Evolutionary conservation across 805 yeast species (phyloP), one percentile per base, ranked within the genome.

Genomic region (Pichia scutulata): DNA sequence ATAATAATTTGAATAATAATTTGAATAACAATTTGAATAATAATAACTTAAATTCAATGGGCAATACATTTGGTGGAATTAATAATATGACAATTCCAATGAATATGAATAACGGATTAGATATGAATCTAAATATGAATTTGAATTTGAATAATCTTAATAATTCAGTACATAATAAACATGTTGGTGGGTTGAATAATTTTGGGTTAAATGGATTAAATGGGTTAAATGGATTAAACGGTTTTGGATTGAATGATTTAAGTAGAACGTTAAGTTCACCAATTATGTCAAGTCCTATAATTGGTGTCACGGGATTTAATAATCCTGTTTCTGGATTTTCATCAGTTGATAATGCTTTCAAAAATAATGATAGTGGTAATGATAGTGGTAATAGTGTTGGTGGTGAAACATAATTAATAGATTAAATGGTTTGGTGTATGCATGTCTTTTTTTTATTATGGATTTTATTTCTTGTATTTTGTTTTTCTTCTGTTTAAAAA

Each of bases 201-300:
- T 23, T 37, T 44, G 44, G 45, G 1, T 22, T 44, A 2, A 41
- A 36, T 23, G 39, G 50, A 4, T 39, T 43, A 24, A n/a, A 25
- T 44, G 48, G 47, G 7, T 43, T 49, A 19, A 49, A 23, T 44
- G 48, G 48, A 18, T 10, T 48, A 23, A 30, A 39, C n/a, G 39
- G 43, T 7, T 30, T 48, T 33, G 37, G 37, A 33, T 33, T 33
- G 24, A 46, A 28, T 41, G 33, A 30, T 37, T 26, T 48, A 14
- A 33, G 42, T 18, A 37, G 47, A 36, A 43, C 47, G 5, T 37
- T 48, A 22, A 48, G 47, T 37, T 48, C 50, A 18, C 50, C 50
- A 16, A 39, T 42, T n/a, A 26, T 42, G 18, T 37, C 50, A n/a
- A 39, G 42, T 19, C 13, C 50, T 14, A 33, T 25, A 22, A 41